These are phyloP conservation scores for Soucietia sequanensis DNA, from an alignment of 805 yeast genomes.

Conservation along the genomic window DNA sequence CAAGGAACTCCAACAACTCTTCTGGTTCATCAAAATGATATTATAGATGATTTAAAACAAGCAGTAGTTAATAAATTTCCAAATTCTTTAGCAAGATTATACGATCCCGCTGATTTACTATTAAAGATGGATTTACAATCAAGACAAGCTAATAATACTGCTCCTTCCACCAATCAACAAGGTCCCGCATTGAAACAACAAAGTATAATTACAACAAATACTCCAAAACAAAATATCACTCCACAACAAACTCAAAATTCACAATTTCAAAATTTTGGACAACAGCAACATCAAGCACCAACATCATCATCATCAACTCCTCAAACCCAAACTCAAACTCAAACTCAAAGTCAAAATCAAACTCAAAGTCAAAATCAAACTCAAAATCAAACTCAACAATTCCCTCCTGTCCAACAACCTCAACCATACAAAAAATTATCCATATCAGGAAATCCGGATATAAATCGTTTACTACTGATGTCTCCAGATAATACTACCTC, in stretches of 20 bases:
- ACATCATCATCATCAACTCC: no score
- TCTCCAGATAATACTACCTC: conserved; percentile 4
- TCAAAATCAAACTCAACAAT: conserved; percentile 1
- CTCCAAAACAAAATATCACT: no score
- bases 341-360: conserved; percentile 1
- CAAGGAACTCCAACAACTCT: conserved; percentile 69
- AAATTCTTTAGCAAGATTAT: conserved; percentile 55
- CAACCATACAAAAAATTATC: neutral
- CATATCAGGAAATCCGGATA: neutral
- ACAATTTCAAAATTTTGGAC: no score
- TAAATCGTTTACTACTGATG: neutral
- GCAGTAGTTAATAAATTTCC: conserved; percentile 65
- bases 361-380: conserved; percentile 1
- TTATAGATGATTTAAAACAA: conserved; percentile 79
- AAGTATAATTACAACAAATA: conserved; percentile 1
- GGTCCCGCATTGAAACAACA: conserved; percentile 13
- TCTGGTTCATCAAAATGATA: conserved; percentile 55
- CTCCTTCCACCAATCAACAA: neutral
- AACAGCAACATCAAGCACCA: neutral
- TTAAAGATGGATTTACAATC: conserved; percentile 31
- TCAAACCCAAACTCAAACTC: conserved; percentile 1
- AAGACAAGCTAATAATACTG: conserved; percentile 5
- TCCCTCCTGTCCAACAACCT: no score
- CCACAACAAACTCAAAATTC: no score
- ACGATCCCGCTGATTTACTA: conserved; percentile 68